Evolutionary conservation across 2,329 filamentous ascomycete species (phyloP).

Genomic region (Alternaria sp.): DNA sequence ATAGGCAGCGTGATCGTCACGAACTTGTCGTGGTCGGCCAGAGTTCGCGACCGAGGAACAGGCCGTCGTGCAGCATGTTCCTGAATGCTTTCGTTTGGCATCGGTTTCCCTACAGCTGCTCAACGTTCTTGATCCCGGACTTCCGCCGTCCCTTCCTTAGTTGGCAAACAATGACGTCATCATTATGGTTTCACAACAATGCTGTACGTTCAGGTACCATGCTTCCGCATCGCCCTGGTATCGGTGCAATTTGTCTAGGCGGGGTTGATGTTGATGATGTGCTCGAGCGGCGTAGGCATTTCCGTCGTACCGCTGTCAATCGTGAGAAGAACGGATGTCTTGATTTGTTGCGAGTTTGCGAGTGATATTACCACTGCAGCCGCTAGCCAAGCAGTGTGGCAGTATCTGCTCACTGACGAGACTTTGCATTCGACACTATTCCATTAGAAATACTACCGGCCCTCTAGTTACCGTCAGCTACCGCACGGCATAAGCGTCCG

Average conservation of each 20-base stretch:
- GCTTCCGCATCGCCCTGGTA: background rate
- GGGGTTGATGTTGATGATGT: constrained; percentile 8
- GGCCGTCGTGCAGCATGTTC: constrained; percentile 11
- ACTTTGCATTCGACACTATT: constrained; percentile 17
- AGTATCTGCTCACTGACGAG: constrained; percentile 29
- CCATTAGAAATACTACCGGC: constrained; percentile 23
- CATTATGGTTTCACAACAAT: constrained; percentile 4
- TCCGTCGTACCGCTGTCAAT: constrained; percentile 31
- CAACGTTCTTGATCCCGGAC: background rate
- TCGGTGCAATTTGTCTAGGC: background rate
- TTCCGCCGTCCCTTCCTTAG: background rate
- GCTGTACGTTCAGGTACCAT: background rate
- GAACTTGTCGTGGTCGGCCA: background rate
- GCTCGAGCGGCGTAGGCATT: constrained; percentile 23
- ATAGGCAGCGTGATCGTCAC: constrained; percentile 3
- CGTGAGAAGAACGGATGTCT: constrained; percentile 26
- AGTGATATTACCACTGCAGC: constrained; percentile 15
- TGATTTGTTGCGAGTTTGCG: constrained; percentile 38
- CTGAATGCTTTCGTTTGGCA: constrained; percentile 13
- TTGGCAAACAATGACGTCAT: constrained; percentile 12
- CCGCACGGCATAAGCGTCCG: constrained; percentile 23
- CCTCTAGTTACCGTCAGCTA: constrained; percentile 28
- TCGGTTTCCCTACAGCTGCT: background rate
- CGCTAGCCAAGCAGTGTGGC: constrained; percentile 20
- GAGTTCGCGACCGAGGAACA: background rate